Evolutionary conservation across 768 basidiomycete species (phyloP), one percentile per base, ranked within the genome.

Genomic region (Tephrocybe sp.): DNA sequence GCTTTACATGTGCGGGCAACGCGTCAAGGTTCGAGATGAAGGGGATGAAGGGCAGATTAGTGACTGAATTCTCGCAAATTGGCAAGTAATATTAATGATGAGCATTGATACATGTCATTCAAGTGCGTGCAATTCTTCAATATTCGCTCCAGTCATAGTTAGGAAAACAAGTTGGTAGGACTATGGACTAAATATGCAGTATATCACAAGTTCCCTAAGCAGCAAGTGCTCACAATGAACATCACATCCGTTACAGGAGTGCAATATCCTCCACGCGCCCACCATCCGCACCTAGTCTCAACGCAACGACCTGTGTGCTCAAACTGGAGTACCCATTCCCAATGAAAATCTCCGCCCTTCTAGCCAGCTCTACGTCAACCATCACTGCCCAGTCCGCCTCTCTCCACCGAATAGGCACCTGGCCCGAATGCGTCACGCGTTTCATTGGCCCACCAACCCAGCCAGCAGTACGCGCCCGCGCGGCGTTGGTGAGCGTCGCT

Each of bases 311-410:
- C 53, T 75, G 73, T 0, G 76, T 70, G 56, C 69, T 74, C 46
- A 79, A 58, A 55, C 74, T 77, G 23, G 77, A 79, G 55, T 73
- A 79, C 9, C 76, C 75, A 58, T 75, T 79, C 11, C 76, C 77
- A 33, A 79, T 66, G 45, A 77, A 77, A 6, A 72, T 67, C 32
- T 71, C 69, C 8, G 77, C 75, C 26, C 65, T 64, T 45, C 69
- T 65, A 4, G 73, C 77, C 30, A 79, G 54, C 57, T 79, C 75
- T 36, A 76, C 71, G 61, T 79, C 77, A 6, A 73, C 73, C 44
- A 68, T 69, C 12, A 76, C 75, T 17, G 65, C 62, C 65, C 70
- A 77, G 51, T 79, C 77, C 21, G 58, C 59, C 61, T 77, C 75
- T 1, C 74, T 74, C 61, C 65, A 61, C 20, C 57, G 50, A 11